phyloP scores from a whole-genome alignment of 2,329 filamentous ascomycete genomes.

The Apiospora phragmitis region DNA sequence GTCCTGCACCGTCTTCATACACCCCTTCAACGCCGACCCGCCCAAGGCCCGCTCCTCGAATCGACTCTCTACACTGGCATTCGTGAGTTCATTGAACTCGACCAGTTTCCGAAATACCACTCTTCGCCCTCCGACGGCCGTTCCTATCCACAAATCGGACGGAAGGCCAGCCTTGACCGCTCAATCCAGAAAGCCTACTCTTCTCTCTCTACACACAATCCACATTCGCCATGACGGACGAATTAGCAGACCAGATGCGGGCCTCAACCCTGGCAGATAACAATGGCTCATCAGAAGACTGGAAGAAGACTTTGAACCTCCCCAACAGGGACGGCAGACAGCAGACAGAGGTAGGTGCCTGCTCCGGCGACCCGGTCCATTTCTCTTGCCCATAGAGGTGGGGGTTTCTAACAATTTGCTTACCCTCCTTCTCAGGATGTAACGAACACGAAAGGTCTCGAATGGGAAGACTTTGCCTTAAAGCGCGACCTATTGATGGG shows the following conservation, averaged over 20 bases:
- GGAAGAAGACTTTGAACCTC: conserved; percentile 72
- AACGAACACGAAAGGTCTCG: conserved; percentile 93
- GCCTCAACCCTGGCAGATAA: conserved; percentile 47
- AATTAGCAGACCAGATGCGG: conserved; percentile 32
- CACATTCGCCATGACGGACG: conserved; percentile 25
- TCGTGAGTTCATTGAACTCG: conserved; percentile 2
- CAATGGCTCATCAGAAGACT: conserved; percentile 53
- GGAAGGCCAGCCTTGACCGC: conserved; percentile 4
- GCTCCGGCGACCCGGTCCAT: neutral
- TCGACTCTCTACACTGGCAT: neutral
- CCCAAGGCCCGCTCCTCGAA: neutral
- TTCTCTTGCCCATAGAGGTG: neutral
- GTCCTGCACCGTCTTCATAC: neutral
- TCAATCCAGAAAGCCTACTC: neutral
- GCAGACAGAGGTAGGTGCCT: conserved; percentile 70
- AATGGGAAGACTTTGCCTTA: conserved; percentile 96
- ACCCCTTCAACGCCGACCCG: neutral
- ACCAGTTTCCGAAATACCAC: neutral
- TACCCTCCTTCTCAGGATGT: conserved; percentile 69
- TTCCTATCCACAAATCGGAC: neutral
- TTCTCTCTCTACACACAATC: neutral
- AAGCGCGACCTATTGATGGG: conserved; percentile 97
- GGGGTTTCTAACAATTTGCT: neutral
- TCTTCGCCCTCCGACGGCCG: neutral
- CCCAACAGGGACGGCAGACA: conserved; percentile 74